These are phyloP conservation scores for Isoetes taiwanensis DNA, from an alignment of 75 land plant species.

Conservation along the genomic window DNA sequence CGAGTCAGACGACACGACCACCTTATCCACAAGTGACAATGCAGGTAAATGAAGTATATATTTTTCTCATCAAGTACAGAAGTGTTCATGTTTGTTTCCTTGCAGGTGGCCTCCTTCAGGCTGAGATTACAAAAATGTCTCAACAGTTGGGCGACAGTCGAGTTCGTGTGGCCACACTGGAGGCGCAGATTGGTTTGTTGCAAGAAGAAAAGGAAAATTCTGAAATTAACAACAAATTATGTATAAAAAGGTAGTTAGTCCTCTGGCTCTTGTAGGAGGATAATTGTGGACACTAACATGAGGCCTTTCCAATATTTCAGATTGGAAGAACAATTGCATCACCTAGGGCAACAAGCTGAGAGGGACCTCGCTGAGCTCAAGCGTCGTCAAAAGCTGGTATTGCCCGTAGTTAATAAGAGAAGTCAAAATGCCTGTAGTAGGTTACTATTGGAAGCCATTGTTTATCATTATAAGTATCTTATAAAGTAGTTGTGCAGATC, in stretches of 20 bases:
- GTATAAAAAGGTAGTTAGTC: slow-evolving; percentile 17
- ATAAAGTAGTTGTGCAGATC: neutral
- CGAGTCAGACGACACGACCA: too few species aligned
- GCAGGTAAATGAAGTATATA: too few species aligned
- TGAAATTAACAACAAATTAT: slow-evolving; percentile 2
- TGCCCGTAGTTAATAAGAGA: neutral
- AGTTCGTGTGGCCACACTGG: slow-evolving; percentile 20
- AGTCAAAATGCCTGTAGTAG: neutral
- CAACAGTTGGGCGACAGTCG: slow-evolving; percentile 29
- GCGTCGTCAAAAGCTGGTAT: slow-evolving; percentile 13
- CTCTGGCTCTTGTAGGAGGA: too few species aligned
- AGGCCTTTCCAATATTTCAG: neutral
- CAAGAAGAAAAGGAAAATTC: slow-evolving; percentile 8
- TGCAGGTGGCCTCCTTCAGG: slow-evolving; percentile 15
- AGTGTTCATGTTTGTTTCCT: too few species aligned
- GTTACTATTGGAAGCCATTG: neutral
- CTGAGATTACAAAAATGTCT: slow-evolving; percentile 13
- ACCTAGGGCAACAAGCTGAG: slow-evolving; percentile 12
- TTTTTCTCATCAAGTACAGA: too few species aligned
- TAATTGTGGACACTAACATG: neutral
- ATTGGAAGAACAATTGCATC: slow-evolving; percentile 13
- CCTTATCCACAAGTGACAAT: too few species aligned
- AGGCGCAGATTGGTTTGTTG: slow-evolving; percentile 12
- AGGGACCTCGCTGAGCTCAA: slow-evolving; percentile 12
- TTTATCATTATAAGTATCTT: neutral